A percentile compares a stretch with the other conserved stretches of the same genome.
Conservation (phyloP, 192 early-diverging fungal genomes). For the Coemansia sp. region DNA sequence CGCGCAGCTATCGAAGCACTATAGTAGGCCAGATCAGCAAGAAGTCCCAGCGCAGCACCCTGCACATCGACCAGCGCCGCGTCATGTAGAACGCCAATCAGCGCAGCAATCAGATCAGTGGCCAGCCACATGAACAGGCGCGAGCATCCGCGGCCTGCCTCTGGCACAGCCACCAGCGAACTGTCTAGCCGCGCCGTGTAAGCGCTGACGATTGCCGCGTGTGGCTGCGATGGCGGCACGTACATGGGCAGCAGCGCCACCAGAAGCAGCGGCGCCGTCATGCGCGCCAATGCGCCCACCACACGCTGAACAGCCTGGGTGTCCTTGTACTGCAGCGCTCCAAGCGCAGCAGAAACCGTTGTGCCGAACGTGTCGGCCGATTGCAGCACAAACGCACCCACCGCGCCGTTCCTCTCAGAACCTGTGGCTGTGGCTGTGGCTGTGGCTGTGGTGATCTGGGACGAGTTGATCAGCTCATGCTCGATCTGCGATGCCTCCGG, state of each 20-base stretch:
- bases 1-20: slow-evolving; percentile 16
- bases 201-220: slow-evolving; percentile 19
- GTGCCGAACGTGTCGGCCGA: slow-evolving; percentile 12
- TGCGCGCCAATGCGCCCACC: slow-evolving; percentile 3
- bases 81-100: slow-evolving; percentile 20
- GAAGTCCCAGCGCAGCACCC: slow-evolving; percentile 9
- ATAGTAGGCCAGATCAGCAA: slow-evolving; percentile 25
- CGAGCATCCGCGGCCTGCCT: not conserved
- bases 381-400: slow-evolving; percentile 12
- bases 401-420: slow-evolving; percentile 3
- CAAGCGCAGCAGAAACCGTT: slow-evolving; percentile 13
- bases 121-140: slow-evolving; percentile 17
- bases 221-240: slow-evolving; percentile 29
- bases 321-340: slow-evolving; percentile 19
- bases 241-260: slow-evolving; percentile 30
- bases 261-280: slow-evolving; percentile 27
- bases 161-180: slow-evolving; percentile 5
- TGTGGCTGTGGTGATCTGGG: slow-evolving; percentile 4
- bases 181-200: slow-evolving; percentile 21
- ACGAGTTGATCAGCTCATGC: slow-evolving; percentile 25
- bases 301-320: slow-evolving; percentile 15
- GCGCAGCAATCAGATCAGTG: not conserved
- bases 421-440: too few species aligned
- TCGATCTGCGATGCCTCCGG: slow-evolving; percentile 40
- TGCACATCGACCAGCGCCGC: slow-evolving; percentile 28